A percentile compares a stretch with the other conserved stretches of the same genome.
phyloP scores from a whole-genome alignment of 352 stramenopile species.

The Phytopythium boreale region DNA sequence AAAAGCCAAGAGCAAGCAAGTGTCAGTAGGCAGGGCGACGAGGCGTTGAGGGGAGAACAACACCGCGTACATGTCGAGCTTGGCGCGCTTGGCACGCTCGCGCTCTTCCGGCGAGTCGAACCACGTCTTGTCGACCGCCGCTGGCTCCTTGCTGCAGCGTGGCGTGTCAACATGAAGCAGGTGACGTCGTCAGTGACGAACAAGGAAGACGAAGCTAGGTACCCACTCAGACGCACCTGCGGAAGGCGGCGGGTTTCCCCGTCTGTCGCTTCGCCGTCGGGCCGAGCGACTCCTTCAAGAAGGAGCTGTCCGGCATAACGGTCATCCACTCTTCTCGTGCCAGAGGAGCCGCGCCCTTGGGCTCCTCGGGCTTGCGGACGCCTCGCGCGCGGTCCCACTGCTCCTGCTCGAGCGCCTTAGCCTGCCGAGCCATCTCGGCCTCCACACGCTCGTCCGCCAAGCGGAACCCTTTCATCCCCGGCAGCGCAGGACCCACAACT shows the following conservation, averaged over 20 bases:
- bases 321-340: slow-evolving; percentile 83
- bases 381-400: slow-evolving; percentile 53
- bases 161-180: not conserved
- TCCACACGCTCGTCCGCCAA: slow-evolving; percentile 65
- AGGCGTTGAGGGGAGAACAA: not conserved
- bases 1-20: not conserved
- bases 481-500: slow-evolving; percentile 64
- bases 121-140: slow-evolving; percentile 74
- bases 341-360: slow-evolving; percentile 14
- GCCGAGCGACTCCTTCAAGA: slow-evolving; percentile 72
- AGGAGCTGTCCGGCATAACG: slow-evolving; percentile 74
- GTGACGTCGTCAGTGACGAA: not conserved
- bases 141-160: slow-evolving; percentile 58
- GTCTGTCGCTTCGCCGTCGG: slow-evolving; percentile 33
- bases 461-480: slow-evolving; percentile 77
- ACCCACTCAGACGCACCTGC: slow-evolving; percentile 39
- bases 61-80: slow-evolving; percentile 69
- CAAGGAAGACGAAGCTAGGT: too few relatives aligned
- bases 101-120: slow-evolving; percentile 81
- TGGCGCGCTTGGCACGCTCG: slow-evolving; percentile 71
- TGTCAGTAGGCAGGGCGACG: not conserved
- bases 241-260: slow-evolving; percentile 62
- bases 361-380: slow-evolving; percentile 6
- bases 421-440: slow-evolving; percentile 62
- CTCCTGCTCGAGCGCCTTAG: slow-evolving; percentile 54